Evolutionary conservation across 257 asterid species (phyloP), one percentile per base, ranked within the genome.

Genomic region (Pogostemon cablin): DNA sequence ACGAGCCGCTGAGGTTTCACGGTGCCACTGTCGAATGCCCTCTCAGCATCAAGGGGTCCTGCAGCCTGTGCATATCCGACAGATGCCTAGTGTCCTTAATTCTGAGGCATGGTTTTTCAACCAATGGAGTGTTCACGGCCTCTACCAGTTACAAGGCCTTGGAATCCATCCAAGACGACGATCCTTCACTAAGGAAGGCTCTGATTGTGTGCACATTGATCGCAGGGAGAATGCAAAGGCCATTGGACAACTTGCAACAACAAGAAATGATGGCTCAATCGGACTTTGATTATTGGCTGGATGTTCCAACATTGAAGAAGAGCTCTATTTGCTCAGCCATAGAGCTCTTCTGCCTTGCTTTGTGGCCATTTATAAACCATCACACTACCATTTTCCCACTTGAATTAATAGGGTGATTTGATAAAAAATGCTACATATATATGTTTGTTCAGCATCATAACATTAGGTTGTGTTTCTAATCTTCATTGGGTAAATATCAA

Each of bases 321-420:
- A 15, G 72, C 88, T 93, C 37, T 89, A 85, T 77, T 84, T 93
- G 89, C 93, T 89, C 53, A 86, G 84, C 72, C 73, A 87, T 47
- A 91, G 79, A 81, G 98, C 99, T 79, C 86, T 93, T 4, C 96
- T 93, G 68, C 98, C 99, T 55, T 93, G 99, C 77, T 91, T 91
- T 80, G 95, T 93, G 71, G 90, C 91, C 17, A 84, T 91, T 10
- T 93, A 88, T 81, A 89, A 77, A 67, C 49, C 83, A 48, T 89
- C 50, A 4, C 17, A 15, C 10, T n/a, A 39, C 63, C 46, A 17
- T 66, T 40, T 57, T 73, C 53, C 71, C 79, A 55, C 71, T 42
- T 32, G 17, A 15, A 15, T 15, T 15, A 15, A 15, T 15, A 15
- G 67, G 66, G 11, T 44, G n/a, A 55, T 37, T 73, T 57, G 68